Base-by-base conservation (phyloP, 2,329 filamentous ascomycete genomes). In the Arthrocladium fulminans region DNA sequence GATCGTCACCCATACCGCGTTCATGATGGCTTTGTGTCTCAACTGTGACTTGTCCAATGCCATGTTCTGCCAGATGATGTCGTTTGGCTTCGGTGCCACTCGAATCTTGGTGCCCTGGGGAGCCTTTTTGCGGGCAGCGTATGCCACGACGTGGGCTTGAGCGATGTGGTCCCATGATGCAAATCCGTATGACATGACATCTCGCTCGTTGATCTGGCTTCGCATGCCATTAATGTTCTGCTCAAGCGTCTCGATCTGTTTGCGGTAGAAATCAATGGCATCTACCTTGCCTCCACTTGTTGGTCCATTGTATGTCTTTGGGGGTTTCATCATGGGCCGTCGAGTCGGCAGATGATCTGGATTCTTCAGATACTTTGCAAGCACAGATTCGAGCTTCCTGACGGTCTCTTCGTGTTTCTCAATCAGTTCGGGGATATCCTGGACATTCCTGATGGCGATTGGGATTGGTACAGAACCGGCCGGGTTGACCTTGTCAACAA, bases 21-120 rank as follows among this genome's bases (percentile, higher is more conserved):
- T 94, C 59, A 88, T 74, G 53, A 90, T 75, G 32, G 83, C 75
- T 58, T 84, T 84, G 70, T 84, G 85, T 53, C 76, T 77, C 46
- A 89, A 79, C 1, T 81, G 77, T 23, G 77, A 71, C 32, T 81
- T 81, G 13, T 75, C 79, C 49, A 97, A 70, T 4, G 80, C 76
- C 70, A 98, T 77, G 60, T 98, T 98, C 63, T 88, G 84, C 92
- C 92, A 98, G 55, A 98, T 94, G 46, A 98, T 79, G 63, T 97
- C 90, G 62, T 86, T 88, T 2, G 92, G 90, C 50, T 81, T 80
- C 2, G 92, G 88, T 1, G 92, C 89, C 12, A 97, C 74, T 4
- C 71, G 74, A 48, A 98, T 79, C 0, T 78, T 85, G 0, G 88
- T 81, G 3, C 87, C 87, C 34, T 86, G 75, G 0, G 87, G 86